Base-by-base conservation (phyloP, 768 basidiomycete genomes). In the Mycena alexandri region DNA sequence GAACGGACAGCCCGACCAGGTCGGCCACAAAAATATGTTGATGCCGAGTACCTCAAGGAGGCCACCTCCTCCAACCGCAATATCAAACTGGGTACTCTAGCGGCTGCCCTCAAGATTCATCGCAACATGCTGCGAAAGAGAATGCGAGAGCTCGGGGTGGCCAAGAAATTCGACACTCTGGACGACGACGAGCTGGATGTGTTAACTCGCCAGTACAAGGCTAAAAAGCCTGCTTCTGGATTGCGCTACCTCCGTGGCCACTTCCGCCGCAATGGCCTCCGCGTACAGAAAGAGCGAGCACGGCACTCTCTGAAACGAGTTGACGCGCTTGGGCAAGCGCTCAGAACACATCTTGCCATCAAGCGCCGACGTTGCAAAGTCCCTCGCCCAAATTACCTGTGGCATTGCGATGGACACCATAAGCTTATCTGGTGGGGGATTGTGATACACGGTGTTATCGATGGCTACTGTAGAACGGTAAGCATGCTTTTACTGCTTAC, bases 241-340 rank as follows among this genome's bases (percentile, higher is more conserved):
- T 13, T 57, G 21, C 55, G 55, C 19, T 57, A 57, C 17, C 55
- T 57, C 5, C 55, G 55, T 2, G 55, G 41, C 3, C 55, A 57
- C 22, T 57, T 43, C 24, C 17, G 55, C 3, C n/a, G 38, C 12
- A 11, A 44, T 57, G 55, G 55, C n/a, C 38, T 57, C 12, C 38
- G 55, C 12, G 21, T 57, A 14, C 55, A 57, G 42, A 57, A 24
- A 24, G 55, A 57, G 41, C 22, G 55, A 29, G 41, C 41, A 6
- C 38, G 55, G 19, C 42, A 57, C 43, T 57, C 55, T 42, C 25
- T 57, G 21, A 57, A 42, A 24, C 36, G 55, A 17, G 55, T 57
- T 10, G 55, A 57, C 25, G 55, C 29, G 3, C 29, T 29, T 6
- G 29, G 29, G 29, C 29, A 57, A 17, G 55, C 55, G 3, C 41